Percentiles rank a stretch among this genome's conserved stretches.
Evolutionary conservation across 2,329 filamentous ascomycete species (phyloP).

Genomic region (Dactylellina leptospora): DNA sequence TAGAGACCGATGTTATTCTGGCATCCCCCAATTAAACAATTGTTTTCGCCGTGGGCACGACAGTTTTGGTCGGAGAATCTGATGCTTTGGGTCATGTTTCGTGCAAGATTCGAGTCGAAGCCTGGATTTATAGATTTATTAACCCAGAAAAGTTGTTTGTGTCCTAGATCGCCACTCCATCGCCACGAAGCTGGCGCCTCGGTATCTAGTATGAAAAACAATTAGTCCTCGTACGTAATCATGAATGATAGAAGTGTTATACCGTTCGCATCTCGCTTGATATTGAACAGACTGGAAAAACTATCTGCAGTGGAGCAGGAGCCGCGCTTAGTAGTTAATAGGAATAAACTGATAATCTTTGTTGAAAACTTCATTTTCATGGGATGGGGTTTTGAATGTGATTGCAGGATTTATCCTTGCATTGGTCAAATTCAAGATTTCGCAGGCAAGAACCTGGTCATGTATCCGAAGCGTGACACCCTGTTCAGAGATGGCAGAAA

Average conservation of each 20-base stretch:
- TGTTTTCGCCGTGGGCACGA: background rate
- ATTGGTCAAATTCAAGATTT: no score
- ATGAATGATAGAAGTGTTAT: no score
- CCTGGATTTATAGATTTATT: background rate
- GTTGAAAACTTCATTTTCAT: background rate
- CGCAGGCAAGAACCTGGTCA: no score
- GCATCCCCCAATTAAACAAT: slow-evolving; percentile 15
- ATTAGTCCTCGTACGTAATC: no score
- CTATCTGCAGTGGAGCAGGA: background rate
- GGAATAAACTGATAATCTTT: background rate
- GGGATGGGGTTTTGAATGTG: no score
- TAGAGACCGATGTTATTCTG: slow-evolving; percentile 11
- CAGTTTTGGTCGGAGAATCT: background rate
- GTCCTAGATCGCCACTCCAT: background rate
- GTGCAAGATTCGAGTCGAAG: slow-evolving; percentile 4
- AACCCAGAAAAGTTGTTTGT: slow-evolving; percentile 17
- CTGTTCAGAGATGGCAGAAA: no score
- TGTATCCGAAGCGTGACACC: no score
- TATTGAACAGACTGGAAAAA: background rate
- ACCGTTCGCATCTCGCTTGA: background rate
- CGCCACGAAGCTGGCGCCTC: no score
- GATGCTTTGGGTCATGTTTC: background rate
- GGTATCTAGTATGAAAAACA: no score
- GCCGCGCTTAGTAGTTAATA: no score
- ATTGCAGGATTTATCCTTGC: no score